Percentiles rank a stretch among this genome's conserved stretches.
Conservation (phyloP, 305 asterid genomes). For the Fraxinus angustifolia region DNA sequence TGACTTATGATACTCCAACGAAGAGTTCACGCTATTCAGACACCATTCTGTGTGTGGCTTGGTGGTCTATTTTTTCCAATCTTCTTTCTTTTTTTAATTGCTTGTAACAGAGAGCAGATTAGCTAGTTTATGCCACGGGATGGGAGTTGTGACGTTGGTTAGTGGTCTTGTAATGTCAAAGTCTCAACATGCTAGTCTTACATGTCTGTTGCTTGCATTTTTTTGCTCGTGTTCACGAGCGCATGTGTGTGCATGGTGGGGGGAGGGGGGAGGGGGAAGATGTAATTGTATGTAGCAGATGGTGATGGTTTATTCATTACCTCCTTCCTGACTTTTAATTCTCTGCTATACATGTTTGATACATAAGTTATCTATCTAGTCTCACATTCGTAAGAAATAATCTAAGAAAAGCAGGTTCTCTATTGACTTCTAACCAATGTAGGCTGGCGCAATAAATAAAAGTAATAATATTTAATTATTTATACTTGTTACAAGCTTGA, state of each 20-base stretch:
- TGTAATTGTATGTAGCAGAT: neutral
- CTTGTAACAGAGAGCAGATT: neutral
- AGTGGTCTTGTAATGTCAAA: neutral
- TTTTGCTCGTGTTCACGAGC: neutral
- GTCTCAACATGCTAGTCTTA: neutral
- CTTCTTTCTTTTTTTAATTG: neutral
- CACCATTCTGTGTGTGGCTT: neutral
- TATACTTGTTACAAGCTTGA: neutral
- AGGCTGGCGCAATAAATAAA: neutral
- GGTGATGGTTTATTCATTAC: neutral
- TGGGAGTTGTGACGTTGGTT: neutral
- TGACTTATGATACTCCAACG: neutral
- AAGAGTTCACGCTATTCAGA: neutral
- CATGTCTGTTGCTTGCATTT: neutral
- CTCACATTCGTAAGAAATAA: neutral
- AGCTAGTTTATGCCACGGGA: neutral
- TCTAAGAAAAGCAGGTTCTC: neutral
- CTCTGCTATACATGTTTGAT: neutral
- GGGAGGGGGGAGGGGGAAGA: neutral
- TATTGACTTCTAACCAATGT: conserved; percentile 5
- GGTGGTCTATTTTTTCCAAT: neutral
- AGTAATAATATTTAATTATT: neutral
- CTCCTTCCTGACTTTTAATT: neutral
- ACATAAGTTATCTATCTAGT: neutral
- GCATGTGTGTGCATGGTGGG: neutral